These are phyloP conservation scores for Exophiala bonariae DNA, from an alignment of 2,329 filamentous ascomycete species.

Conservation along the genomic window DNA sequence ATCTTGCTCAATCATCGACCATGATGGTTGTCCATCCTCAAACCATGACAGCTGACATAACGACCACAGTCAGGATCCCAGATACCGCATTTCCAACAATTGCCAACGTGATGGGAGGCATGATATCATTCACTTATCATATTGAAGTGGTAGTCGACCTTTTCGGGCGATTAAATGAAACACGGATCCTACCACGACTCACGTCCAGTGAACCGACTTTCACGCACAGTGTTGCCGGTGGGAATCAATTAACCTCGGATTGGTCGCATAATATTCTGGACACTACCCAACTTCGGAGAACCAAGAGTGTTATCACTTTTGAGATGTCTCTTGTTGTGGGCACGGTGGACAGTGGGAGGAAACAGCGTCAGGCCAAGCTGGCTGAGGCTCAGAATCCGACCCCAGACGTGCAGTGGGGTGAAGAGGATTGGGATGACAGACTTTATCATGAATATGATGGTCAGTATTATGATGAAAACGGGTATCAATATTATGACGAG, in stretches of 20 bases:
- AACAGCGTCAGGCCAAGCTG: slow-evolving; percentile 30
- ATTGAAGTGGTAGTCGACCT: slow-evolving; percentile 91
- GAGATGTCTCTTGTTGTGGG: slow-evolving; percentile 86
- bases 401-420: slow-evolving; percentile 3
- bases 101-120: slow-evolving; percentile 80
- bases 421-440: slow-evolving; percentile 16
- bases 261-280: slow-evolving; percentile 71
- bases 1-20: slow-evolving; percentile 83
- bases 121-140: slow-evolving; percentile 94
- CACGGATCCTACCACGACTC: slow-evolving; percentile 61
- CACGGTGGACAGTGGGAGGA: slow-evolving; percentile 69
- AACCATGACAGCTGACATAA: slow-evolving; percentile 76
- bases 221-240: slow-evolving; percentile 39
- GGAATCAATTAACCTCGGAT: slow-evolving; percentile 39
- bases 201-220: slow-evolving; percentile 35
- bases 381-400: slow-evolving; percentile 8
- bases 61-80: slow-evolving; percentile 79
- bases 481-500: slow-evolving; percentile 19
- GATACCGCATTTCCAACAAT: slow-evolving; percentile 94
- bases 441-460: slow-evolving; percentile 16
- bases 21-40: slow-evolving; percentile 84
- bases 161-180: slow-evolving; percentile 80
- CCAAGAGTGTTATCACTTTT: slow-evolving; percentile 88
- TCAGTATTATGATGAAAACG: slow-evolving; percentile 26
- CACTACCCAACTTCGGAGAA: slow-evolving; percentile 79